These are phyloP conservation scores for Daldinia grandis DNA, from an alignment of 495 filamentous ascomycete genomes.

Conservation along the genomic window DNA sequence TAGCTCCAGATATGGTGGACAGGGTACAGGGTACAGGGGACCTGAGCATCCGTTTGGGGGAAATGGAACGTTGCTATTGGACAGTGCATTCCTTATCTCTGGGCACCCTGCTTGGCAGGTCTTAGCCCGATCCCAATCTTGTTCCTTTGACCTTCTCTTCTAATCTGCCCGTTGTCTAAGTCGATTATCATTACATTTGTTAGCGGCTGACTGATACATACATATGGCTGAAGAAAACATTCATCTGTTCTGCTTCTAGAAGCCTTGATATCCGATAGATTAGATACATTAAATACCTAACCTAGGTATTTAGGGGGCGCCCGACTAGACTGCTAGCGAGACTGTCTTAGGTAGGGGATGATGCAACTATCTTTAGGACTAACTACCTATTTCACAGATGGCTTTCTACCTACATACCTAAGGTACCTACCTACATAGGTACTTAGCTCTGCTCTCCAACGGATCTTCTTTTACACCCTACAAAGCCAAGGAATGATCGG, in stretches of 20 bases:
- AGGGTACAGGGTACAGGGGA: no score
- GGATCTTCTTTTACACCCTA: constrained; percentile 37
- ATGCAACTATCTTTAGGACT: background rate
- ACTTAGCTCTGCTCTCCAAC: constrained; percentile 8
- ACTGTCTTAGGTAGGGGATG: background rate
- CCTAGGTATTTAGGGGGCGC: background rate
- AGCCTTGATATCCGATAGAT: background rate
- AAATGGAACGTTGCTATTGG: constrained; percentile 24
- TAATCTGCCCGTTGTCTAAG: background rate
- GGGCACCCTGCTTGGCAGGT: constrained; percentile 32
- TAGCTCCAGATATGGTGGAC: constrained; percentile 35
- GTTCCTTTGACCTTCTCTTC: background rate
- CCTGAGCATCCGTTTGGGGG: constrained; percentile 19
- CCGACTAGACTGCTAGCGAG: no score
- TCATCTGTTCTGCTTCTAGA: background rate
- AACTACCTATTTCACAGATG: background rate
- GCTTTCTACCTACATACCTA: no score
- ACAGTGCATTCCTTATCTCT: constrained; percentile 34
- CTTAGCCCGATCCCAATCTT: constrained; percentile 36
- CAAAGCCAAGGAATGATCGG: constrained; percentile 28
- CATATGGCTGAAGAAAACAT: background rate
- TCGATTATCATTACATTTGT: background rate
- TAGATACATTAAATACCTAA: background rate
- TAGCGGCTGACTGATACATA: background rate
- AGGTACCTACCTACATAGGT: no score